A percentile compares a stretch with the other conserved stretches of the same genome.
Evolutionary conservation across 177 flowering plant species (phyloP).

Genomic region (Vitis hybrid): DNA sequence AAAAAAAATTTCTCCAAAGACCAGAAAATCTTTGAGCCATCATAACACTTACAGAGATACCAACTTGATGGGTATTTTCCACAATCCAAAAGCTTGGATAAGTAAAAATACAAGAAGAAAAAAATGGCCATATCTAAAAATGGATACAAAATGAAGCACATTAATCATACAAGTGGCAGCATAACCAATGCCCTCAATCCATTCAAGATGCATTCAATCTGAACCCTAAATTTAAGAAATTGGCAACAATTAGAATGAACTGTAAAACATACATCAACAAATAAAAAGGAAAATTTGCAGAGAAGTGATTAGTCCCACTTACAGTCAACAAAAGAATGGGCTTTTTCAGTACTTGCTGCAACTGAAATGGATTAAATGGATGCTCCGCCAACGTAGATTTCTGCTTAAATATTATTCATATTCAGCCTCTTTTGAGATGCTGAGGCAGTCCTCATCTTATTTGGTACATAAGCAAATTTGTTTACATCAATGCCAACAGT

Average conservation of each 20-base stretch:
- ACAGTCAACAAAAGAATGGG: neutral
- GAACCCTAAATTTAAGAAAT: neutral
- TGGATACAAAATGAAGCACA: constrained; percentile 1
- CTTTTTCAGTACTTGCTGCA: neutral
- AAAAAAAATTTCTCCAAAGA: neutral
- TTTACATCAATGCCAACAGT: constrained; percentile 33
- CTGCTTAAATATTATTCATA: constrained; percentile 15
- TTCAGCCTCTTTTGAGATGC: constrained; percentile 25
- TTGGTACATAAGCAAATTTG: constrained; percentile 54
- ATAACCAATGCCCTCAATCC: neutral
- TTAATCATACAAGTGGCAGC: neutral
- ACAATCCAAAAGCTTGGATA: neutral
- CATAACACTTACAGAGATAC: constrained; percentile 6
- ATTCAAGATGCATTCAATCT: neutral
- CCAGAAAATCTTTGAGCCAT: neutral
- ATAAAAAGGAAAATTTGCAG: neutral
- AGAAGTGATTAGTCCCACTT: constrained; percentile 1
- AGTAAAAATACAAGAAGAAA: constrained; percentile 3
- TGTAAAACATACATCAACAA: neutral
- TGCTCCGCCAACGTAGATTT: neutral
- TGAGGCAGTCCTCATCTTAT: constrained; percentile 30
- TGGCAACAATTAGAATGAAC: neutral
- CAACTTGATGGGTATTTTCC: neutral
- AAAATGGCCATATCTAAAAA: neutral
- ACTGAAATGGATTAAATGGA: constrained; percentile 8